phyloP scores from a whole-genome alignment of 2,329 filamentous ascomycete genomes.

The Epichloe aotearoae region DNA sequence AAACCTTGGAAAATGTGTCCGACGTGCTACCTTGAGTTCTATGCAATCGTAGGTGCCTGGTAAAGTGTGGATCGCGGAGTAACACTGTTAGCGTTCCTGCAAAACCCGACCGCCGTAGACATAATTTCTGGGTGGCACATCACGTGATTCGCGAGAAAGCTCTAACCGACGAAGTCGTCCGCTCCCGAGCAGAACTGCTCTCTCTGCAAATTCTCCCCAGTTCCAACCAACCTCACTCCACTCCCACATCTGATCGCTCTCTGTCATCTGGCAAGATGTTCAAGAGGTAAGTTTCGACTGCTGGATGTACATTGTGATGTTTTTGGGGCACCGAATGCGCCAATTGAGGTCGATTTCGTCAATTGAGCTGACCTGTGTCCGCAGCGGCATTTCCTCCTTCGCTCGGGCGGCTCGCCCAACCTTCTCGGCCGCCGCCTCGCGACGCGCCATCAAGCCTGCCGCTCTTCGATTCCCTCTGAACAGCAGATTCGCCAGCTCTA shows the following conservation, averaged over 20 bases:
- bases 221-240: slow-evolving; percentile 41
- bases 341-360: slow-evolving; percentile 40
- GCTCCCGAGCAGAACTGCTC: slow-evolving; percentile 35
- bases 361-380: slow-evolving; percentile 31
- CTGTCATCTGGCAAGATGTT: slow-evolving; percentile 65
- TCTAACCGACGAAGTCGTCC: slow-evolving; percentile 30
- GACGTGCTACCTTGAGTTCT: background rate
- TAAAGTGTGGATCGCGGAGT: background rate
- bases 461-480: slow-evolving; percentile 40
- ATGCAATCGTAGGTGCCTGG: background rate
- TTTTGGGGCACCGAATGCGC: slow-evolving; percentile 10
- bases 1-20: background rate
- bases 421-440: slow-evolving; percentile 42
- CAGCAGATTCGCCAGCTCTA: slow-evolving; percentile 46
- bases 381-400: slow-evolving; percentile 54
- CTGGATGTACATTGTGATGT: slow-evolving; percentile 16
- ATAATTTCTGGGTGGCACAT: slow-evolving; percentile 16
- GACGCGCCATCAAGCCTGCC: slow-evolving; percentile 45
- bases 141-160: slow-evolving; percentile 30
- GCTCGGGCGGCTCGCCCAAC: slow-evolving; percentile 49
- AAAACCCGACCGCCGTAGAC: slow-evolving; percentile 4
- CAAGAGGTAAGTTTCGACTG: slow-evolving; percentile 54
- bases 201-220: slow-evolving; percentile 35
- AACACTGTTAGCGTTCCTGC: slow-evolving; percentile 2
- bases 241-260: slow-evolving; percentile 48